Percentiles rank a stretch among this genome's conserved stretches.
Conservation (phyloP, 441 rosid genomes). For the Mallotus japonicus region DNA sequence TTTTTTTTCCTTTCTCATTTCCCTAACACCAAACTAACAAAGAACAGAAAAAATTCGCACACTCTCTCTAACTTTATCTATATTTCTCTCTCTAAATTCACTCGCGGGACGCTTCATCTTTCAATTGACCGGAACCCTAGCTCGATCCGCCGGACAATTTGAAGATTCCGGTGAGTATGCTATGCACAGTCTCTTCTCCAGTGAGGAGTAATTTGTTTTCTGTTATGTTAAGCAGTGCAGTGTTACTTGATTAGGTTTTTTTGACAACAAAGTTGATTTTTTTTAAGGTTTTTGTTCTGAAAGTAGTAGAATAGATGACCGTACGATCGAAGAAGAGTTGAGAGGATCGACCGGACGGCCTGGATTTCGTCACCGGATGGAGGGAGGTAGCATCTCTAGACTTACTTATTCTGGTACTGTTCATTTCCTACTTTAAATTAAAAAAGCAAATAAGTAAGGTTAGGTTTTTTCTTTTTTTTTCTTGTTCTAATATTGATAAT, state of each 20-base stretch:
- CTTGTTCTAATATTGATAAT: neutral
- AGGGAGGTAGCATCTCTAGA: constrained; percentile 99
- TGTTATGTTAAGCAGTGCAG: neutral
- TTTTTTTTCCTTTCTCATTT: constrained; percentile 1
- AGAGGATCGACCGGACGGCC: constrained; percentile 50
- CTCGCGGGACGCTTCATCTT: constrained; percentile 1
- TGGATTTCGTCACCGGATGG: constrained; percentile 90
- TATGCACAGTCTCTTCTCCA: neutral
- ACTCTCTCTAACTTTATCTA: constrained; percentile 7
- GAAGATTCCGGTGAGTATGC: constrained; percentile 36
- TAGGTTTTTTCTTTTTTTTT: neutral
- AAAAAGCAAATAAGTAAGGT: constrained; percentile 25
- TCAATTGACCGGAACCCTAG: constrained; percentile 58
- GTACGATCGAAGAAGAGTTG: constrained; percentile 56
- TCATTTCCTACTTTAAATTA: constrained; percentile 58
- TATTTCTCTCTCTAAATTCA: neutral
- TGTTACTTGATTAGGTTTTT: constrained; percentile 14
- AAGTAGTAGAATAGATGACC: constrained; percentile 50
- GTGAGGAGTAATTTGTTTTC: neutral
- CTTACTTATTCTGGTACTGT: constrained; percentile 89
- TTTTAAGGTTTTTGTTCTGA: constrained; percentile 1
- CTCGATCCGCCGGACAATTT: constrained; percentile 40
- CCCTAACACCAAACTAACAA: neutral
- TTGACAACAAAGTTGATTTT: too few relatives aligned
- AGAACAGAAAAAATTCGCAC: neutral